These are phyloP conservation scores for Sporothrix mexicana DNA, from an alignment of 2,329 filamentous ascomycete genomes.

Conservation along the genomic window DNA sequence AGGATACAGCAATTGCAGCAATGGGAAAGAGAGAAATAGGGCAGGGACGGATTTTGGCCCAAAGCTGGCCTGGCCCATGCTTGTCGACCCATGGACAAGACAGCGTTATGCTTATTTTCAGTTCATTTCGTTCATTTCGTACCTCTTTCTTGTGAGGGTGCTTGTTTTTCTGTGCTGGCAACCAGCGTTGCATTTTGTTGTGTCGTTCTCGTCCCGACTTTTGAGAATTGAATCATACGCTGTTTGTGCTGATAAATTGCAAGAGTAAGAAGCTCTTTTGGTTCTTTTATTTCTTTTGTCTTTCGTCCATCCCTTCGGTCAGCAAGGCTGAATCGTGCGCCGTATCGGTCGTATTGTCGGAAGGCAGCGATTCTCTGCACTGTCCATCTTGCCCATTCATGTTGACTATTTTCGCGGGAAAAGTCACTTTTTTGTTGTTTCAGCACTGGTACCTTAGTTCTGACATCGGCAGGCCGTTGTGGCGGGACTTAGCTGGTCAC, in stretches of 20 bases:
- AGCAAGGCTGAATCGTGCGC: neutral
- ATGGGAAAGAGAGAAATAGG: neutral
- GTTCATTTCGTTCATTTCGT: neutral
- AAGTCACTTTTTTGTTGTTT: too few species aligned
- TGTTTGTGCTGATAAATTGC: too few species aligned
- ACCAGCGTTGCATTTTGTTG: neutral
- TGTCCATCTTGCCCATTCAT: neutral
- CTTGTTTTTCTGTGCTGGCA: neutral
- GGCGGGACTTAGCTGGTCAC: slow-evolving; percentile 17
- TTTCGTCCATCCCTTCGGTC: neutral
- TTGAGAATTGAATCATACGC: too few species aligned
- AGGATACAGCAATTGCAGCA: too few species aligned
- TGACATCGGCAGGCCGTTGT: neutral
- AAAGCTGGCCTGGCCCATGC: neutral
- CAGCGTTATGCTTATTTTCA: slow-evolving; percentile 11
- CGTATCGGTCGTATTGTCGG: neutral
- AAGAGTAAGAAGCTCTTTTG: too few species aligned
- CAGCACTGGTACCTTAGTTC: neutral
- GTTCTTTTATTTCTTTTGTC: neutral
- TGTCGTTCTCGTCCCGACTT: slow-evolving; percentile 2
- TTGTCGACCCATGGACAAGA: neutral
- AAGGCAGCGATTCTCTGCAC: neutral
- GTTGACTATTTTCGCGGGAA: too few species aligned
- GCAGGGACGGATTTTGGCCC: neutral
- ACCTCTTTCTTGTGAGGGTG: neutral